Conservation (phyloP, 2,329 filamentous ascomycete genomes). For the Septoria linicola region DNA sequence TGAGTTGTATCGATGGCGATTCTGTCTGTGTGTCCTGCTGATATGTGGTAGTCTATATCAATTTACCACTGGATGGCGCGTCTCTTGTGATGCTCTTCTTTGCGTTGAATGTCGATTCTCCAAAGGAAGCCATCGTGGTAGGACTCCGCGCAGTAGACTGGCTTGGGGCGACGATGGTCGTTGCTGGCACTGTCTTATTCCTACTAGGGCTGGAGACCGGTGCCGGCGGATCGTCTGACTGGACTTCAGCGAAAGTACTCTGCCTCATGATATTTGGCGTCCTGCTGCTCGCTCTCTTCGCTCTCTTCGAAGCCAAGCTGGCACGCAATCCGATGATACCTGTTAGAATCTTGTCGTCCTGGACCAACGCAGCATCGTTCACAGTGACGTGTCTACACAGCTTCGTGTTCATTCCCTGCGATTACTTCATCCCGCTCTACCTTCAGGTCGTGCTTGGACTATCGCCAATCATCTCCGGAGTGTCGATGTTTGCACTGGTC, state of each 20-base stretch:
- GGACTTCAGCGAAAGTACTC: constrained; percentile 56
- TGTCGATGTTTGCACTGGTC: constrained; percentile 62
- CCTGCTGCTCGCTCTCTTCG: constrained; percentile 52
- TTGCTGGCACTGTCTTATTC: constrained; percentile 53
- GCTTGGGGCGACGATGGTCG: constrained; percentile 51
- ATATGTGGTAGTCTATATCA: constrained; percentile 37
- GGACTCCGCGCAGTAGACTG: constrained; percentile 66
- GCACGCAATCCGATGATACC: constrained; percentile 69
- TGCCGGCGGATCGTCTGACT: constrained; percentile 50
- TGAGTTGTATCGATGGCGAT: neutral
- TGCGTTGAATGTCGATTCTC: constrained; percentile 64
- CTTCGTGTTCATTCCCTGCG: constrained; percentile 60
- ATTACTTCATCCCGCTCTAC: constrained; percentile 73
- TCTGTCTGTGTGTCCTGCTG: neutral
- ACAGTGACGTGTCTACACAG: constrained; percentile 49
- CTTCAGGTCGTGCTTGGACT: constrained; percentile 67
- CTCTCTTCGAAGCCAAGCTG: constrained; percentile 62
- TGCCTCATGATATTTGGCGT: constrained; percentile 54
- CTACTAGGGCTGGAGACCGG: constrained; percentile 57
- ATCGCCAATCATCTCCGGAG: constrained; percentile 57
- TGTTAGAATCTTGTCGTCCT: constrained; percentile 58
- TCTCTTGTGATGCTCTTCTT: constrained; percentile 59
- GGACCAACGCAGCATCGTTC: constrained; percentile 59
- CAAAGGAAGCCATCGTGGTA: constrained; percentile 59
- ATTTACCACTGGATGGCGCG: constrained; percentile 54